phyloP scores from a whole-genome alignment of 1,284 basidiomycete genomes.

The Cryptococcus sp. region DNA sequence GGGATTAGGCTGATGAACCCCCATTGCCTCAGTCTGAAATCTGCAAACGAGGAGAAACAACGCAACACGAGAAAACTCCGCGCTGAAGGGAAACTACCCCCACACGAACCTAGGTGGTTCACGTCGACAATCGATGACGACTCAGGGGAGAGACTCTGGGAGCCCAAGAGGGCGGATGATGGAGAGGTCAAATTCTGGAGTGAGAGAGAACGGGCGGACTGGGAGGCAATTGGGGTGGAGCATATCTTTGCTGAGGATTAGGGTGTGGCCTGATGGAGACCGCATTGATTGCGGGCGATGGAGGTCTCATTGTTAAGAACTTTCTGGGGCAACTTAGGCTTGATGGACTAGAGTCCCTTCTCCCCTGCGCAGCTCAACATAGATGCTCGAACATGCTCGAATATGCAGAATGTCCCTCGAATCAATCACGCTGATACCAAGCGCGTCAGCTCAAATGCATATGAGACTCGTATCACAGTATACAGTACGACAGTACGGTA shows the following conservation, averaged over 20 bases:
- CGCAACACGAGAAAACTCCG: constrained; percentile 72
- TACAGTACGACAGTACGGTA: too few relatives aligned
- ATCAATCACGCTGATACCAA: too few relatives aligned
- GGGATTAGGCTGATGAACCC: not conserved
- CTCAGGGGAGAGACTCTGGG: constrained; percentile 83
- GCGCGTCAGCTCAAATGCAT: too few relatives aligned
- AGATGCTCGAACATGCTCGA: too few relatives aligned
- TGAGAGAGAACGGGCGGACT: constrained; percentile 67
- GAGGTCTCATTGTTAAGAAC: too few relatives aligned
- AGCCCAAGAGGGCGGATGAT: constrained; percentile 61
- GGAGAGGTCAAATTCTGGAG: constrained; percentile 76
- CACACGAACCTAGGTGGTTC: constrained; percentile 85
- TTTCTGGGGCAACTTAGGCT: too few relatives aligned
- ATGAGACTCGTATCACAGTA: too few relatives aligned
- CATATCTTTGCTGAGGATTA: constrained; percentile 71
- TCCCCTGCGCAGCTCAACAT: too few relatives aligned
- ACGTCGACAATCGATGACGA: constrained; percentile 73
- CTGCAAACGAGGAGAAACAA: constrained; percentile 84
- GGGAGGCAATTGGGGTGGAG: constrained; percentile 71
- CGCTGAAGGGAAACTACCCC: constrained; percentile 71
- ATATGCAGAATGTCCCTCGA: too few relatives aligned
- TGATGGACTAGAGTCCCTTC: too few relatives aligned
- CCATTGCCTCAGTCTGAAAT: constrained; percentile 63
- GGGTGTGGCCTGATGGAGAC: not conserved
- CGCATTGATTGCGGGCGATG: too few relatives aligned